These are phyloP conservation scores for Macrolepiota fuliginosa DNA, from an alignment of 768 basidiomycete species.

Conservation along the genomic window DNA sequence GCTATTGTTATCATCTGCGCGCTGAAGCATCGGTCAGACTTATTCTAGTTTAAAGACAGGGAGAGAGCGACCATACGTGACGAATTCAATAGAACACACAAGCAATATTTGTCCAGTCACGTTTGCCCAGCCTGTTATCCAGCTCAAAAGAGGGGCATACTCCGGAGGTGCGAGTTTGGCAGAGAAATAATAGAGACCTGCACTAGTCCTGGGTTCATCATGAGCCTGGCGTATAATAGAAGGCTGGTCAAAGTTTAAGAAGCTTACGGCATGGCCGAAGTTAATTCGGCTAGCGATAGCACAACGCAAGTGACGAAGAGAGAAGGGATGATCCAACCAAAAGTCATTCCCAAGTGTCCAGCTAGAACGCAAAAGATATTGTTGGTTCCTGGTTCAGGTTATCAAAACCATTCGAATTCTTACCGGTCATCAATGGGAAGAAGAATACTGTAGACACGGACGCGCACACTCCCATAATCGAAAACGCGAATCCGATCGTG, in stretches of 20 bases:
- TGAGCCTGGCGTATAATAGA: not conserved
- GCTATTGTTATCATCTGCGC: constrained; percentile 68
- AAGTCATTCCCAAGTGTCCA: constrained; percentile 63
- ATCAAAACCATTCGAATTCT: too few relatives aligned
- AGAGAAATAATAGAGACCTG: constrained; percentile 77
- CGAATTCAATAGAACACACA: constrained; percentile 62
- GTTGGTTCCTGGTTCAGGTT: not conserved
- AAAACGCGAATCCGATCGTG: constrained; percentile 54
- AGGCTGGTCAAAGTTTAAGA: not conserved
- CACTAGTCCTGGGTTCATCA: constrained; percentile 58
- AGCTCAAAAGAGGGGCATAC: constrained; percentile 61
- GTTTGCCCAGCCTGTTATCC: constrained; percentile 46
- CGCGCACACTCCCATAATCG: constrained; percentile 59
- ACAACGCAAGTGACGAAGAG: constrained; percentile 57
- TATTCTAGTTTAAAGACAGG: not conserved
- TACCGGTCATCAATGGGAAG: constrained; percentile 51
- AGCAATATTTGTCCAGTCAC: constrained; percentile 54
- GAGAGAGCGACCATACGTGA: constrained; percentile 28
- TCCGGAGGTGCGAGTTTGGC: constrained; percentile 66
- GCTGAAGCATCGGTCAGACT: constrained; percentile 1
- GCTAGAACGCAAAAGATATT: constrained; percentile 30
- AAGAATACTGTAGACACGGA: constrained; percentile 53
- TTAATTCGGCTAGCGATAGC: constrained; percentile 53
- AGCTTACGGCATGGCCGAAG: constrained; percentile 61
- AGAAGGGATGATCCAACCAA: constrained; percentile 59